Conservation (phyloP, 2,329 filamentous ascomycete species). For the Pyrenophora tritici-repentis region DNA sequence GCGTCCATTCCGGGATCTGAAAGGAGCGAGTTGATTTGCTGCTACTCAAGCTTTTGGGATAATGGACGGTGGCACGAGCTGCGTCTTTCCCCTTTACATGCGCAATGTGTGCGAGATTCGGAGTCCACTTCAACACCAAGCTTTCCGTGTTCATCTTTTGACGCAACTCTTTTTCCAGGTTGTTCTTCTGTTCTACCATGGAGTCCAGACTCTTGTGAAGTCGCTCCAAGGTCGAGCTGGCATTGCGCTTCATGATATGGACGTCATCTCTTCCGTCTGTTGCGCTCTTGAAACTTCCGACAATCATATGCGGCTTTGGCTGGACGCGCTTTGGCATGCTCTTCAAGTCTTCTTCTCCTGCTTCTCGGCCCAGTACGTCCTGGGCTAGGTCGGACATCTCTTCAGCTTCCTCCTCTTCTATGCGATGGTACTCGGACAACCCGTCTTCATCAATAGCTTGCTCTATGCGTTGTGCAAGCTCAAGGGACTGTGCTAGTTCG, state of each 20-base stretch:
- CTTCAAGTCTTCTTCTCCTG: conserved; percentile 63
- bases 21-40: conserved; percentile 86
- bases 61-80: conserved; percentile 39
- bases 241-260: conserved; percentile 67
- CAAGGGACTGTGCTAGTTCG: conserved; percentile 67
- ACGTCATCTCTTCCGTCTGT: conserved; percentile 55
- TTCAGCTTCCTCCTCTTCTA: conserved; percentile 72
- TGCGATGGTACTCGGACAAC: conserved; percentile 76
- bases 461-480: conserved; percentile 72
- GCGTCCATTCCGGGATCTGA: conserved; percentile 81
- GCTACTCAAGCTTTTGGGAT: conserved; percentile 67
- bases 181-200: conserved; percentile 64
- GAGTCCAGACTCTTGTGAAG: conserved; percentile 71
- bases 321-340: conserved; percentile 45
- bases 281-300: conserved; percentile 39
- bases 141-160: conserved; percentile 56
- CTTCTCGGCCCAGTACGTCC: conserved; percentile 66
- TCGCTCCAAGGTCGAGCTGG: conserved; percentile 66
- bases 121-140: conserved; percentile 82
- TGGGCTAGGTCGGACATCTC: conserved; percentile 76
- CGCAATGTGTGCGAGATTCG: conserved; percentile 85
- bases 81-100: conserved; percentile 83
- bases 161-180: conserved; percentile 66
- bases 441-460: conserved; percentile 91
- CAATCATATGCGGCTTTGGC: conserved; percentile 41